phyloP scores from a whole-genome alignment of 2,329 filamentous ascomycete species.

The Capronia coronata region DNA sequence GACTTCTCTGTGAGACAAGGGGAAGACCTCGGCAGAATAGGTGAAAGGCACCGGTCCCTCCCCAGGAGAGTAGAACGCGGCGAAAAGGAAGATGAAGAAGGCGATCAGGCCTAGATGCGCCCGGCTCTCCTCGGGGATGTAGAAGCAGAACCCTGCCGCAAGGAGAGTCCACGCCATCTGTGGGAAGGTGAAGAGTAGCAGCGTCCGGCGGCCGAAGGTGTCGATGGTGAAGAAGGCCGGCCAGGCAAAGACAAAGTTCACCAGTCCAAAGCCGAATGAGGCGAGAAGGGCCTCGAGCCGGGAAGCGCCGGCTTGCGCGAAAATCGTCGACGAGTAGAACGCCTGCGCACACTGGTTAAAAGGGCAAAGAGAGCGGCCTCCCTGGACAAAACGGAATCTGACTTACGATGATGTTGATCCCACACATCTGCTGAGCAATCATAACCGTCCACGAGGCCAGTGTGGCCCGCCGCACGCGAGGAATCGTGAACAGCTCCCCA shows the following conservation, averaged over 20 bases:
- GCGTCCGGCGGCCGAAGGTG: constrained; percentile 58
- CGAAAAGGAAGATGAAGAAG: too few species aligned
- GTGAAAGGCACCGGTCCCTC: too few species aligned
- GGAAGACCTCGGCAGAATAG: too few species aligned
- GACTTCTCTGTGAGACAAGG: too few species aligned
- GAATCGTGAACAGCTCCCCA: constrained; percentile 31
- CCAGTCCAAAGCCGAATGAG: constrained; percentile 58
- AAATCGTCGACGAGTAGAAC: constrained; percentile 48
- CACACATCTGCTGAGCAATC: constrained; percentile 31
- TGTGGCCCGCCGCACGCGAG: constrained; percentile 30
- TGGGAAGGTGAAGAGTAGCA: constrained; percentile 56
- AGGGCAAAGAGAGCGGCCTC: too few species aligned
- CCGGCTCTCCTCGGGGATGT: too few species aligned
- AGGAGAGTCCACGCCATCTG: too few species aligned
- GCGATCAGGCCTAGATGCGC: too few species aligned
- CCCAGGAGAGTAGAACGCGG: too few species aligned
- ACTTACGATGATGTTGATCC: constrained; percentile 22
- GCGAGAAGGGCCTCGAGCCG: constrained; percentile 53
- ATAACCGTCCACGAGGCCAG: constrained; percentile 31
- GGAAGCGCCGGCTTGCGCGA: constrained; percentile 49
- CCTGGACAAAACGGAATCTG: too few species aligned
- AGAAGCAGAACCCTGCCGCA: too few species aligned
- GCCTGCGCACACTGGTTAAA: too few species aligned
- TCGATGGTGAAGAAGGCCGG: constrained; percentile 56
- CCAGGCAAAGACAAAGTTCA: constrained; percentile 59